Conservation (phyloP, 805 yeast species). For the Nematodospora valgi region DNA sequence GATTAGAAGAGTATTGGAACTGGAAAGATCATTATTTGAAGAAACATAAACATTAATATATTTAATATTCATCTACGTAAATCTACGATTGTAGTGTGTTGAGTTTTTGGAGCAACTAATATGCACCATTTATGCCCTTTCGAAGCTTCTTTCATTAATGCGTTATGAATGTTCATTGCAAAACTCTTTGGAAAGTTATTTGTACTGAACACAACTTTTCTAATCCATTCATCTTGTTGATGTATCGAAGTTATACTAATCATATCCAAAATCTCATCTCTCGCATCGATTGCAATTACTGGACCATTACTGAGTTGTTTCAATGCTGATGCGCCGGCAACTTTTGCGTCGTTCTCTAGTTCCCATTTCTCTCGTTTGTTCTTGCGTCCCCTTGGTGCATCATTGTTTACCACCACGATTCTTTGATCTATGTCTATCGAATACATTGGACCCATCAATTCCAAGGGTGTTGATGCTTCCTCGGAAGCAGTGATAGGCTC, state of each 20-base stretch:
- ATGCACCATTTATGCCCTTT: constrained; percentile 75
- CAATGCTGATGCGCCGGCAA: constrained; percentile 54
- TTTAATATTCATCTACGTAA: constrained; percentile 44
- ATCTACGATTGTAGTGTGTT: constrained; percentile 54
- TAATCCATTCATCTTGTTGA: constrained; percentile 77
- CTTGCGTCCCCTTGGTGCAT: constrained; percentile 77
- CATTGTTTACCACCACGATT: constrained; percentile 68
- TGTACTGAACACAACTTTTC: constrained; percentile 73
- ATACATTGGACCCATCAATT: constrained; percentile 21
- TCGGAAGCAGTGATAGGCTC: neutral
- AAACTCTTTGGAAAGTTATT: constrained; percentile 83
- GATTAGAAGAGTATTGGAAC: constrained; percentile 65
- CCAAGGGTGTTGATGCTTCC: constrained; percentile 2
- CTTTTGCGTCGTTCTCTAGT: constrained; percentile 67
- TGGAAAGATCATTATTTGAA: constrained; percentile 47
- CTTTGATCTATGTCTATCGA: constrained; percentile 46
- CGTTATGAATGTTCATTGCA: constrained; percentile 67
- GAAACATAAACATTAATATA: neutral
- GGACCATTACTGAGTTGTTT: constrained; percentile 63
- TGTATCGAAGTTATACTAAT: constrained; percentile 71
- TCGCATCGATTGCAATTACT: constrained; percentile 70
- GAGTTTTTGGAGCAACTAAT: constrained; percentile 74
- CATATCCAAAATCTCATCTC: constrained; percentile 83
- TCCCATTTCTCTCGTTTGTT: constrained; percentile 77
- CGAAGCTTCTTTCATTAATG: constrained; percentile 68